These are phyloP conservation scores for Collybia sp. DNA, from an alignment of 768 basidiomycete species.

Conservation along the genomic window DNA sequence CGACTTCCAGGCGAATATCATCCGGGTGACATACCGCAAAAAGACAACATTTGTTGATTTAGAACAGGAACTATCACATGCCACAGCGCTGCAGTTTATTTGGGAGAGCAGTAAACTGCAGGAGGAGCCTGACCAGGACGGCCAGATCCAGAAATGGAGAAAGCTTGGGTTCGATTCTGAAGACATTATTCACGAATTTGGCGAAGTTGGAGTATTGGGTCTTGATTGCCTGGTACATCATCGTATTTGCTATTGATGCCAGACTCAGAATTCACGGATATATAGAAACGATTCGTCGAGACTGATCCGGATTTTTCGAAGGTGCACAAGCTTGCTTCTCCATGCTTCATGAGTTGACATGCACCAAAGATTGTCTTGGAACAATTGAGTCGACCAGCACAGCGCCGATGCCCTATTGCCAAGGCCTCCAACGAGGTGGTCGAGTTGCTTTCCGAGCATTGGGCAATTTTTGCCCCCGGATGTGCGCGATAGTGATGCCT, in stretches of 20 bases:
- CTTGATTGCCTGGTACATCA: slow-evolving; percentile 70
- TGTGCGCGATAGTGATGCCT: slow-evolving; percentile 41
- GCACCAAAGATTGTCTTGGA: slow-evolving; percentile 65
- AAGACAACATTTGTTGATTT: slow-evolving; percentile 78
- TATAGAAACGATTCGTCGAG: slow-evolving; percentile 63
- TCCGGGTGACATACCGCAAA: slow-evolving; percentile 74
- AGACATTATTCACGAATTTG: slow-evolving; percentile 71
- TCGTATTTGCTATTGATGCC: not conserved
- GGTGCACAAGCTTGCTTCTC: slow-evolving; percentile 29
- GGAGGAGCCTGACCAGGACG: slow-evolving; percentile 46
- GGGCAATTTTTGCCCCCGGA: slow-evolving; percentile 81
- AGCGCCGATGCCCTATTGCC: slow-evolving; percentile 78
- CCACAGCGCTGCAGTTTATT: slow-evolving; percentile 53
- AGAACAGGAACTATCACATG: slow-evolving; percentile 54
- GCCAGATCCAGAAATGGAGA: slow-evolving; percentile 61
- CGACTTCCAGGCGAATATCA: slow-evolving; percentile 84
- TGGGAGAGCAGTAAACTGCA: slow-evolving; percentile 61
- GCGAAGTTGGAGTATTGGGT: slow-evolving; percentile 74
- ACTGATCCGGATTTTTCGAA: slow-evolving; percentile 74
- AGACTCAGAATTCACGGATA: not conserved
- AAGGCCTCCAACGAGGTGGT: slow-evolving; percentile 84
- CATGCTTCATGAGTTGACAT: slow-evolving; percentile 1
- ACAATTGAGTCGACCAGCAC: slow-evolving; percentile 68
- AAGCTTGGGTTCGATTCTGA: slow-evolving; percentile 77
- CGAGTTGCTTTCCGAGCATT: slow-evolving; percentile 79